These are phyloP conservation scores for Podospora anserina DNA, from an alignment of 495 filamentous ascomycete genomes.

Conservation along the genomic window DNA sequence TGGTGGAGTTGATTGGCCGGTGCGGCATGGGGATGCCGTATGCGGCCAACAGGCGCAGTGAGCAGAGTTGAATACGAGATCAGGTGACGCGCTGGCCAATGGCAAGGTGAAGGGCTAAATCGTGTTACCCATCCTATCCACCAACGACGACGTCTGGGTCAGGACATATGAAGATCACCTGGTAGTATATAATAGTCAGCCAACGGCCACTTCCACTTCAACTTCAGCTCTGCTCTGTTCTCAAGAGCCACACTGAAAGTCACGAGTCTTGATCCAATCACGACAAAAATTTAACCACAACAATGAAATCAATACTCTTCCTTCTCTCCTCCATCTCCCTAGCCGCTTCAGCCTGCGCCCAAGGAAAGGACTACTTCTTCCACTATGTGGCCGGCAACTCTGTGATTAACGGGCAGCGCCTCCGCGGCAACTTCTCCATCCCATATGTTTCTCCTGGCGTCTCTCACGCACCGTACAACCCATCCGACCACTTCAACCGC, in stretches of 20 bases:
- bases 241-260: neutral
- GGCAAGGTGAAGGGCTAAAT: neutral
- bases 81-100: neutral
- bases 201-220: neutral
- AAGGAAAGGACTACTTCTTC: slow-evolving; percentile 24
- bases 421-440: slow-evolving; percentile 23
- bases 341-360: neutral
- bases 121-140: neutral
- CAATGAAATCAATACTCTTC: slow-evolving; percentile 14
- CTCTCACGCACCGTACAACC: slow-evolving; percentile 21
- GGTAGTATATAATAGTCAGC: neutral
- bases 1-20: neutral
- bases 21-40: neutral
- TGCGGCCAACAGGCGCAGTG: neutral
- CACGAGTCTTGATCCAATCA: no score
- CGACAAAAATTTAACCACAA: slow-evolving; percentile 23
- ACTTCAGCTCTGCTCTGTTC: neutral
- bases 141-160: neutral
- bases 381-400: slow-evolving; percentile 17
- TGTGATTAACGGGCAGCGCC: slow-evolving; percentile 20
- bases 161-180: neutral
- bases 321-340: slow-evolving; percentile 13
- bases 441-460: slow-evolving; percentile 17
- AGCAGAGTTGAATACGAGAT: neutral
- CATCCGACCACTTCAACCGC: slow-evolving; percentile 22